Base-by-base conservation (phyloP, 2,329 filamentous ascomycete species). In the Fusarium algeriense region DNA sequence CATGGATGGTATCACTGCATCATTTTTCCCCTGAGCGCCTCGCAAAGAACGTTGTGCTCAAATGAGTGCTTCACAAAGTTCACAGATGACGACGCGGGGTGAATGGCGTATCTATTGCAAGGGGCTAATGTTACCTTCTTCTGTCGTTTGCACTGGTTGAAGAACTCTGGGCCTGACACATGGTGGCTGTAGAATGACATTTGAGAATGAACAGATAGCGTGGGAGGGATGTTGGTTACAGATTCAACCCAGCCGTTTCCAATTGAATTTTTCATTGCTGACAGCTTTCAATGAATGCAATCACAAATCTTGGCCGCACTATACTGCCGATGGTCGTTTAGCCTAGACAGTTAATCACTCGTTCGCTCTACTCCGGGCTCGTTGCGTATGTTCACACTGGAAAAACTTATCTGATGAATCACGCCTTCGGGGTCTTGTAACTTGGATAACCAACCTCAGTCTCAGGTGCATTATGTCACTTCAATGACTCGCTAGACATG, bases 1-100 rank as follows among this genome's bases (percentile, higher is more conserved):
- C 54, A 60, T 46, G 50, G 63, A 63, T 71, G 71, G 70, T 74
- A 70, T 60, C 54, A 72, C 69, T 60, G 59, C 69, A 64, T 75
- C 55, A 57, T 53, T 43, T 49, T 37, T 48, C 61, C 61, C 70
- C 60, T 72, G 66, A 60, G 61, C 65, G 62, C 64, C 65, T 64
- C 61, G 40, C 52, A 60, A 67, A 43, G 34, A 60, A 34, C 52
- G 28, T 52, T 56, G 60, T 70, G 58, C 57, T 69, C 41, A 44
- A 52, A 60, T 64, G 52, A 38, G 34, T 48, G 53, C 53, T 48
- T 55, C 53, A 48, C 63, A 71, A 41, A 64, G 71, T 48, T 55
- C 53, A 48, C 63, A 71, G 68, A 71, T 71, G 69, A 71, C 52
- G 69, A 65, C 43, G 35, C 44, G 59, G 43, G 46, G n/a, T 49